Evolutionary conservation across 352 stramenopile species (phyloP).

Genomic region (Paralagenidium karlingii): DNA sequence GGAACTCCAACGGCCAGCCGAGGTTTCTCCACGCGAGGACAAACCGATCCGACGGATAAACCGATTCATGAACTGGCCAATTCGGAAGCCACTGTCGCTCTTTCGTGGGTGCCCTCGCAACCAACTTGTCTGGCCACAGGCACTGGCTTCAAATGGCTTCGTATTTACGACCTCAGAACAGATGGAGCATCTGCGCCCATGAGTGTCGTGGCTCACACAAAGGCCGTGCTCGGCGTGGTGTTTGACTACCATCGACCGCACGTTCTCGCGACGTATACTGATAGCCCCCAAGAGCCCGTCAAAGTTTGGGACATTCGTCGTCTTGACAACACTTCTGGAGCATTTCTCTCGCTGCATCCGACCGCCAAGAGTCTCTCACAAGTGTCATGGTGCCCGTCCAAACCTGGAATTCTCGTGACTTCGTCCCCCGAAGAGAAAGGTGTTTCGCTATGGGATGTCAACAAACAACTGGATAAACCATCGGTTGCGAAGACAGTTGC

Average conservation of each 20-base stretch:
- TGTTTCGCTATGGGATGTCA: slow-evolving; percentile 78
- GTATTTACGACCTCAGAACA: slow-evolving; percentile 66
- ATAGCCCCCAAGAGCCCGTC: slow-evolving; percentile 64
- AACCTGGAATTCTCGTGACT: slow-evolving; percentile 67
- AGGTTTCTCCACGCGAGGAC: background rate
- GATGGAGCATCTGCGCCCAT: slow-evolving; percentile 38
- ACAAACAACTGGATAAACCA: slow-evolving; percentile 12
- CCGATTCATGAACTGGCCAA: slow-evolving; percentile 72
- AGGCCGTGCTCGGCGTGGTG: slow-evolving; percentile 65
- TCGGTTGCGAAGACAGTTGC: slow-evolving; percentile 5
- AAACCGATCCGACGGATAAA: slow-evolving; percentile 13
- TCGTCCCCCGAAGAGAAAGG: slow-evolving; percentile 66
- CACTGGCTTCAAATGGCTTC: slow-evolving; percentile 81
- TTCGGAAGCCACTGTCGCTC: slow-evolving; percentile 66
- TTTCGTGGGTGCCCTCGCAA: slow-evolving; percentile 76
- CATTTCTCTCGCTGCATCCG: slow-evolving; percentile 58
- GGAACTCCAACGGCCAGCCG: background rate
- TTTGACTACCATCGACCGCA: slow-evolving; percentile 75
- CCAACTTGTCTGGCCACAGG: slow-evolving; percentile 66
- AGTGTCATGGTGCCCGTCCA: slow-evolving; percentile 75
- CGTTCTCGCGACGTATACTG: slow-evolving; percentile 73
- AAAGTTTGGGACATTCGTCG: slow-evolving; percentile 83
- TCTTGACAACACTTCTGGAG: slow-evolving; percentile 43
- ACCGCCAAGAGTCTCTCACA: slow-evolving; percentile 61
- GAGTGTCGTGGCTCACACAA: slow-evolving; percentile 76